Evolutionary conservation across 2,329 filamentous ascomycete genomes (phyloP), one percentile per base, ranked within the genome.

Genomic region (Exophiala aquamarina): DNA sequence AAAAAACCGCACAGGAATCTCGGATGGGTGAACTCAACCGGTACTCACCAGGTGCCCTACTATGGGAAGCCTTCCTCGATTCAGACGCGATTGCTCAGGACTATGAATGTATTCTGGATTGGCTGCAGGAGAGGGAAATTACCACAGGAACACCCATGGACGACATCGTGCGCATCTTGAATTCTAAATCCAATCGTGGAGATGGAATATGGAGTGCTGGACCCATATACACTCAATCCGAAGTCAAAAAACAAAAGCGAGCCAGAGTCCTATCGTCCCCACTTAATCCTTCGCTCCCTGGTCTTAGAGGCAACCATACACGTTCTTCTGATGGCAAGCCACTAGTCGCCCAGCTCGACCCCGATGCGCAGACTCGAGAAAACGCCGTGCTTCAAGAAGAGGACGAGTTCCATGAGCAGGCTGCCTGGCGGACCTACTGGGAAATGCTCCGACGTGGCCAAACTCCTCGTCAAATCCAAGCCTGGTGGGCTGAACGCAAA

Each of bases 371-470:
- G n/a, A 84, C 83, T 29, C 81, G 93, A 51, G 91, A 97, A 66
- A 78, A 77, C 39, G 81, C 87, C 44, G 82, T 78, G 40, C 73
- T 97, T 32, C 86, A 95, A 63, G 80, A 83, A 18, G 82, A 91
- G 59, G 93, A 98, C 63, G 83, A 89, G 56, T 91, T 84, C 61
- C 93, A 92, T 54, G 93, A 98, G 70, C 82, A 86, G 43, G 87
- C 90, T 2, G 87, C 95, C 37, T 97, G 93, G 91, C 78, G 91
- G 51, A 86, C 88, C n/a, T 93, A 89, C 68, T 97, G 90, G 73
- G 89, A 95, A 66, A 87, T 95, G 74, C 75, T 98, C 42, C 83
- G 92, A 39, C 83, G 90, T 36, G 93, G 93, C n/a, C 84, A 82
- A 56, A 82, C 77, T 52, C 81, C 87, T 70, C 70, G 78, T 7